Evolutionary conservation across 768 basidiomycete genomes (phyloP).

Genomic region (Pisolithus orientalis): DNA sequence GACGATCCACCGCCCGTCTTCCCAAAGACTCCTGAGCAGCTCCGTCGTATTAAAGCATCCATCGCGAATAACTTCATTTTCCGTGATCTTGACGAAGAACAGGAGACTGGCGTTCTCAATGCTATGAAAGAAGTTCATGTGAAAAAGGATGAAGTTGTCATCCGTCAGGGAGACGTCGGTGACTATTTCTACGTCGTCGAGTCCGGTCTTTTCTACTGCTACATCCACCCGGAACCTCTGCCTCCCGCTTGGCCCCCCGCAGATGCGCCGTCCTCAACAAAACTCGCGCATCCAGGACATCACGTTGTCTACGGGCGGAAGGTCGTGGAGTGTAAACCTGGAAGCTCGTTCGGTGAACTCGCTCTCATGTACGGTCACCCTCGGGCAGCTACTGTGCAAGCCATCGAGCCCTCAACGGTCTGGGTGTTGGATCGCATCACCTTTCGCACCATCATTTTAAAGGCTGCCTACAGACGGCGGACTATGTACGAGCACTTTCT

Average conservation of each 20-base stretch:
- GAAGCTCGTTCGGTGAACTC: conserved; percentile 90
- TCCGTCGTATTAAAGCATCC: conserved; percentile 79
- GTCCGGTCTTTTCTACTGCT: conserved; percentile 79
- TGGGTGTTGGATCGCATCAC: conserved; percentile 98
- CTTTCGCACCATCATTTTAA: conserved; percentile 95
- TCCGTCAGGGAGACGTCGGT: conserved; percentile 94
- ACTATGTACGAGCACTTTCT: conserved; percentile 98
- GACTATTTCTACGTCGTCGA: conserved; percentile 99
- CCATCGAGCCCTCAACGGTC: conserved; percentile 73
- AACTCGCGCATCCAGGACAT: conserved; percentile 56
- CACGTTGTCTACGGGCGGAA: conserved; percentile 72
- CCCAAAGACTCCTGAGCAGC: conserved; percentile 77
- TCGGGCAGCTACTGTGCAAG: conserved; percentile 89
- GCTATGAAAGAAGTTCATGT: conserved; percentile 90
- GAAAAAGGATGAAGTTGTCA: conserved; percentile 76
- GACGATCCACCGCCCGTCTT: conserved; percentile 69
- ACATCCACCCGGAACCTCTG: conserved; percentile 61
- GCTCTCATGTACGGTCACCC: conserved; percentile 98
- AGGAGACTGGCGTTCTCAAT: conserved; percentile 84
- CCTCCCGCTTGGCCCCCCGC: conserved; percentile 48
- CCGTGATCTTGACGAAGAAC: conserved; percentile 93
- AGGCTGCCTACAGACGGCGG: conserved; percentile 82
- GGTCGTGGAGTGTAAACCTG: conserved; percentile 80
- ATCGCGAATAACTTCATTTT: conserved; percentile 91
- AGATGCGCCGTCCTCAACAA: conserved; percentile 38